These are phyloP conservation scores for Tetratostichococcus sp. DNA, from an alignment of 139 green algal genomes.

Conservation along the genomic window DNA sequence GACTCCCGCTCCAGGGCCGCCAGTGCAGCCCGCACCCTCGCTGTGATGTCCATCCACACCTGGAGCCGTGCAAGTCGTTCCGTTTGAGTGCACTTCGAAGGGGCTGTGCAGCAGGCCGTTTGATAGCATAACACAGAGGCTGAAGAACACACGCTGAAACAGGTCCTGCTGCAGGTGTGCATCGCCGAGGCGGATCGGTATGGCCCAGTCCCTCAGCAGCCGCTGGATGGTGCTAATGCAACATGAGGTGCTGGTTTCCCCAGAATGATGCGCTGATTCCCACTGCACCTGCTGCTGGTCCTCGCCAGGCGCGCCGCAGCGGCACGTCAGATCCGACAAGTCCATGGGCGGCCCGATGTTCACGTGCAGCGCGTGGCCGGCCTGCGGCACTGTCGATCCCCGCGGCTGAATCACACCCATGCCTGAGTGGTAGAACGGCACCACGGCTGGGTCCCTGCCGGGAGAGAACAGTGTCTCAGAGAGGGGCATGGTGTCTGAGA, in stretches of 20 bases:
- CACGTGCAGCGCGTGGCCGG: slow-evolving; percentile 49
- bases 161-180: too few species aligned
- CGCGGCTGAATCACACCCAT: slow-evolving; percentile 73
- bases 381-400: slow-evolving; percentile 30
- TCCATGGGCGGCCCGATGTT: slow-evolving; percentile 61
- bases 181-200: too few species aligned
- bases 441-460: slow-evolving; percentile 64
- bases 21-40: slow-evolving; percentile 41
- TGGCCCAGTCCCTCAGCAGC: too few species aligned
- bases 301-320: slow-evolving; percentile 22
- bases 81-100: too few species aligned
- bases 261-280: too few species aligned
- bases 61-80: background rate
- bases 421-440: slow-evolving; percentile 81
- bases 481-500: too few species aligned
- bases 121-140: too few species aligned
- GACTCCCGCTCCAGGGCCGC: slow-evolving; percentile 39
- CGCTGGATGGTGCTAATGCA: too few species aligned
- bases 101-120: too few species aligned
- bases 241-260: too few species aligned
- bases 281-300: slow-evolving; percentile 20
- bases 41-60: slow-evolving; percentile 65
- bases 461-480: too few species aligned
- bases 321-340: slow-evolving; percentile 56
- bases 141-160: too few species aligned